Evolutionary conservation across 202 grass and related monocot species (phyloP).

Genomic region (Saccharum hybrid): DNA sequence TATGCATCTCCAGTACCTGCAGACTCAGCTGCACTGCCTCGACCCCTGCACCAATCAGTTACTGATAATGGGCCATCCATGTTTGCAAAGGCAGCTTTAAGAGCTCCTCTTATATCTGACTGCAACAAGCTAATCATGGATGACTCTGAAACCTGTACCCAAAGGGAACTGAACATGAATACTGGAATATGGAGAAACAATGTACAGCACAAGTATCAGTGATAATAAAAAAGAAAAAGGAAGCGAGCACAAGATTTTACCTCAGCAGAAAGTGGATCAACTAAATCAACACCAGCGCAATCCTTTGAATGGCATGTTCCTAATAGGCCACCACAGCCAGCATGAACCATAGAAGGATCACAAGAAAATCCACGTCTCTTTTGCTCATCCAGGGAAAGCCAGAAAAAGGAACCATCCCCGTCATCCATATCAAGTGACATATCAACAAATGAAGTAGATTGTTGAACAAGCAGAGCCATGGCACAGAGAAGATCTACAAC

Average conservation of each 20-base stretch:
- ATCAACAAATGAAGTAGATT: slow-evolving; percentile 92
- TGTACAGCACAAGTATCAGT: slow-evolving; percentile 27
- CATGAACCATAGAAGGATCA: slow-evolving; percentile 90
- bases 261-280: slow-evolving; percentile 92
- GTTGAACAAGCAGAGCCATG: slow-evolving; percentile 84
- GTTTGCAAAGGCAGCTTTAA: slow-evolving; percentile 89
- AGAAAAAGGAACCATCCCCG: slow-evolving; percentile 81
- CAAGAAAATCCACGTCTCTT: slow-evolving; percentile 82
- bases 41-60: slow-evolving; percentile 95
- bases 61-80: slow-evolving; percentile 89
- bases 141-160: slow-evolving; percentile 75
- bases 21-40: slow-evolving; percentile 56
- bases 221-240: slow-evolving; percentile 37
- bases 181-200: slow-evolving; percentile 37
- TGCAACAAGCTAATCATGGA: slow-evolving; percentile 87
- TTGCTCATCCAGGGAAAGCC: slow-evolving; percentile 91
- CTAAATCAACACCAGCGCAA: slow-evolving; percentile 87
- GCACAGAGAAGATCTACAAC: slow-evolving; percentile 91
- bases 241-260: slow-evolving; percentile 52
- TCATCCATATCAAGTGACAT: slow-evolving; percentile 84
- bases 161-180: slow-evolving; percentile 28
- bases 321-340: slow-evolving; percentile 91
- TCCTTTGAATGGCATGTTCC: slow-evolving; percentile 92
- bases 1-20: slow-evolving; percentile 58
- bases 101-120: slow-evolving; percentile 82